Evolutionary conservation across 768 basidiomycete species (phyloP).

Genomic region (Terana coerulea): DNA sequence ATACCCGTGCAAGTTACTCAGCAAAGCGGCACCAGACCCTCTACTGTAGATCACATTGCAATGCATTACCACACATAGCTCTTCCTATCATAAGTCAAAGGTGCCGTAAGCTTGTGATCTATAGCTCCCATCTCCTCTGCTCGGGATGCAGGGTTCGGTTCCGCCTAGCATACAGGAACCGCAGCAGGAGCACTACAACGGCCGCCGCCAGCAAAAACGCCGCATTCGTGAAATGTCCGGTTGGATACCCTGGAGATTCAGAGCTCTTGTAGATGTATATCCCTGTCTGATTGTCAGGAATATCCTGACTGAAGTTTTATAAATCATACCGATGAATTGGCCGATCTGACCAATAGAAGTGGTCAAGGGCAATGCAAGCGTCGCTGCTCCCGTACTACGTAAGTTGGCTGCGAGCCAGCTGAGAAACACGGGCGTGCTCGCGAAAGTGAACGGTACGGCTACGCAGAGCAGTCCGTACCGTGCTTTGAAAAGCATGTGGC

Average conservation of each 20-base stretch:
- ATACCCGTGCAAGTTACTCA: no score
- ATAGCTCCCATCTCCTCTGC: constrained; percentile 13
- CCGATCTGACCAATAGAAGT: constrained; percentile 32
- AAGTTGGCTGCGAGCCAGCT: constrained; percentile 35
- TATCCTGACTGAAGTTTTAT: background rate
- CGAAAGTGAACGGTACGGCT: constrained; percentile 31
- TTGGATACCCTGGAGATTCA: constrained; percentile 30
- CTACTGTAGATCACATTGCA: no score
- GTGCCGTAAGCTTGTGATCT: background rate
- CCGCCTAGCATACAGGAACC: constrained; percentile 14
- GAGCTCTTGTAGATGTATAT: constrained; percentile 26
- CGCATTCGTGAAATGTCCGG: constrained; percentile 33
- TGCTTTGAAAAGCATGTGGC: constrained; percentile 17
- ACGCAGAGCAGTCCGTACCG: constrained; percentile 32
- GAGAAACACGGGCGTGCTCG: constrained; percentile 29
- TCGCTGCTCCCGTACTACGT: constrained; percentile 26
- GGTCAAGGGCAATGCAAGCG: constrained; percentile 29
- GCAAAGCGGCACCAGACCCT: no score
- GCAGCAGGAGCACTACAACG: constrained; percentile 10
- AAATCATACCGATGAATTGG: constrained; percentile 28
- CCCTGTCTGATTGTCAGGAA: constrained; percentile 11
- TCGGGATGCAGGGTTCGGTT: constrained; percentile 13
- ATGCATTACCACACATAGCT: no score
- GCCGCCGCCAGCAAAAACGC: constrained; percentile 25
- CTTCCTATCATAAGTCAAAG: no score